Evolutionary conservation across 345 rosid species (phyloP).

Genomic region (Diplotaxis tenuifolia): DNA sequence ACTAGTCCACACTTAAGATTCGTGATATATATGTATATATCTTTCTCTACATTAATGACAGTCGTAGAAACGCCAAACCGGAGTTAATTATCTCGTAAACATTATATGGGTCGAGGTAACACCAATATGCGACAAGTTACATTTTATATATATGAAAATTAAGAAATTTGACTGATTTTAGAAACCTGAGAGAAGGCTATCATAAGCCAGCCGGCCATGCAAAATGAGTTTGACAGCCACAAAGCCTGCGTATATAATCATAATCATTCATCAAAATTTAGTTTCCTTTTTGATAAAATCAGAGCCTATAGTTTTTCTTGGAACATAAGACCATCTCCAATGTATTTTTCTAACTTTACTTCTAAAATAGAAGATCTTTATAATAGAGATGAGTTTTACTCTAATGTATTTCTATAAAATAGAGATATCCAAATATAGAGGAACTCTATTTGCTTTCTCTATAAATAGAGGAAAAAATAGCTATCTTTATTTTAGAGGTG

Average conservation of each 20-base stretch:
- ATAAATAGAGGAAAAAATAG: no score
- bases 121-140: background rate
- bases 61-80: background rate
- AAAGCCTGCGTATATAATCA: slow-evolving; percentile 33
- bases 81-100: background rate
- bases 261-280: background rate
- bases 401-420: no score
- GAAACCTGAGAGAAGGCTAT: slow-evolving; percentile 51
- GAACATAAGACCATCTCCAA: no score
- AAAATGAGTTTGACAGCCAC: slow-evolving; percentile 43
- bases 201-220: slow-evolving; percentile 50
- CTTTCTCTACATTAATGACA: background rate
- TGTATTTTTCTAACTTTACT: no score
- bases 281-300: background rate
- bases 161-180: background rate
- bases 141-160: background rate
- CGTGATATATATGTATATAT: background rate
- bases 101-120: background rate
- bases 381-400: no score
- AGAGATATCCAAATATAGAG: no score
- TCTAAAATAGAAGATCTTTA: no score
- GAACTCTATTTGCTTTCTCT: no score
- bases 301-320: background rate
- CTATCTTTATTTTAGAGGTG: no score
- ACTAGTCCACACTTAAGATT: background rate